Conservation (phyloP, 2,329 filamentous ascomycete species). For the Penicillium concentricum region DNA sequence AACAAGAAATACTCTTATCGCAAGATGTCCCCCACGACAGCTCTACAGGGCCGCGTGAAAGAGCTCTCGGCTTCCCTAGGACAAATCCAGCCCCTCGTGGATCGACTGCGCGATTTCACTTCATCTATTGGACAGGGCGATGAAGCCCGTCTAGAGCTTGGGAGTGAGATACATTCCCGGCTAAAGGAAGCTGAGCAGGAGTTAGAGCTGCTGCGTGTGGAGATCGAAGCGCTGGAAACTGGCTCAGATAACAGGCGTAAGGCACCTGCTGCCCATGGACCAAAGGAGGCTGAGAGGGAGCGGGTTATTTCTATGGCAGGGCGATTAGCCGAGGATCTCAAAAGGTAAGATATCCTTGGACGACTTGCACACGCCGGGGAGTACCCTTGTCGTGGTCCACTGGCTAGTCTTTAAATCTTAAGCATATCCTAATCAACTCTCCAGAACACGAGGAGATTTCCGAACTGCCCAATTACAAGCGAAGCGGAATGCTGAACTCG, state of each 20-base stretch:
- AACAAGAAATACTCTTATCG: background rate
- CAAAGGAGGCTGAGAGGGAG: slow-evolving; percentile 62
- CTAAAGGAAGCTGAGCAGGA: slow-evolving; percentile 80
- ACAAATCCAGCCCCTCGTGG: slow-evolving; percentile 55
- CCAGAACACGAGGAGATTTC: slow-evolving; percentile 64
- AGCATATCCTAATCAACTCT: slow-evolving; percentile 8
- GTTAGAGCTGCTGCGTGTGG: slow-evolving; percentile 74
- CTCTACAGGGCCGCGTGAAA: slow-evolving; percentile 50
- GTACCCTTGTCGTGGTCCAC: background rate
- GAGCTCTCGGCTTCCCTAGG: slow-evolving; percentile 56
- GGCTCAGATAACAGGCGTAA: slow-evolving; percentile 39
- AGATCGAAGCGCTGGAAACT: slow-evolving; percentile 67
- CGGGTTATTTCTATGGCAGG: slow-evolving; percentile 66
- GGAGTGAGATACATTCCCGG: slow-evolving; percentile 74
- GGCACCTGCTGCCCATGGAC: slow-evolving; percentile 40
- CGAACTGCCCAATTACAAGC: slow-evolving; percentile 78
- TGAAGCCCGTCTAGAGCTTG: slow-evolving; percentile 68
- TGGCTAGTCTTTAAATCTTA: background rate
- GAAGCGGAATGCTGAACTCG: slow-evolving; percentile 69
- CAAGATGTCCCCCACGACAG: slow-evolving; percentile 40
- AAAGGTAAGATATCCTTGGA: slow-evolving; percentile 53
- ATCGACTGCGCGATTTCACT: slow-evolving; percentile 58
- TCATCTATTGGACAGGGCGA: slow-evolving; percentile 64
- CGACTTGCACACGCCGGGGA: background rate
- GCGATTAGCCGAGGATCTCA: slow-evolving; percentile 68